These are phyloP conservation scores for Excoecaria agallocha DNA, from an alignment of 345 rosid genomes.

Conservation along the genomic window DNA sequence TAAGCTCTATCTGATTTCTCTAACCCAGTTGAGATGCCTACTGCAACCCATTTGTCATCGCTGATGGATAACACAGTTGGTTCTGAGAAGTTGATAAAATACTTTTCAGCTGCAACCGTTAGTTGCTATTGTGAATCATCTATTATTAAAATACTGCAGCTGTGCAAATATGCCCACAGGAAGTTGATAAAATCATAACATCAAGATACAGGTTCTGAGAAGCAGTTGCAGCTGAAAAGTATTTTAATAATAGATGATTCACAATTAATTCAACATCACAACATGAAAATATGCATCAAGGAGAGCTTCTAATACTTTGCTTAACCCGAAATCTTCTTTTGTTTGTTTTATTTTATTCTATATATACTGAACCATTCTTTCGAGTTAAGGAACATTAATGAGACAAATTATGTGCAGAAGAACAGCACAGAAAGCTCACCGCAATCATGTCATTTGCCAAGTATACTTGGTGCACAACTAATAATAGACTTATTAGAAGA, in stretches of 20 bases:
- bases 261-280: background rate
- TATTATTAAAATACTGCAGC: background rate
- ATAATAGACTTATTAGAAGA: background rate
- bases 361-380: background rate
- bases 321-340: background rate
- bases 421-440: background rate
- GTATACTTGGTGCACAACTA: background rate
- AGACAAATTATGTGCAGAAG: background rate
- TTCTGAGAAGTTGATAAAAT: no score
- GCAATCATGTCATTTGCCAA: background rate
- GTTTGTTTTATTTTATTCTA: background rate
- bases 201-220: background rate
- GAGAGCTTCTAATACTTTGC: background rate
- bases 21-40: constrained; percentile 13
- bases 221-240: background rate
- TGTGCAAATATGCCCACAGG: background rate
- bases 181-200: background rate
- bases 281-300: background rate
- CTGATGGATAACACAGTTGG: constrained; percentile 15
- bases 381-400: background rate
- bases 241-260: background rate
- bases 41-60: constrained; percentile 32
- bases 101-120: no score
- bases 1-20: background rate
- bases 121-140: no score